Evolutionary conservation across 805 yeast genomes (phyloP), one percentile per base, ranked within the genome.

Genomic region (Barnettozyma sp.): DNA sequence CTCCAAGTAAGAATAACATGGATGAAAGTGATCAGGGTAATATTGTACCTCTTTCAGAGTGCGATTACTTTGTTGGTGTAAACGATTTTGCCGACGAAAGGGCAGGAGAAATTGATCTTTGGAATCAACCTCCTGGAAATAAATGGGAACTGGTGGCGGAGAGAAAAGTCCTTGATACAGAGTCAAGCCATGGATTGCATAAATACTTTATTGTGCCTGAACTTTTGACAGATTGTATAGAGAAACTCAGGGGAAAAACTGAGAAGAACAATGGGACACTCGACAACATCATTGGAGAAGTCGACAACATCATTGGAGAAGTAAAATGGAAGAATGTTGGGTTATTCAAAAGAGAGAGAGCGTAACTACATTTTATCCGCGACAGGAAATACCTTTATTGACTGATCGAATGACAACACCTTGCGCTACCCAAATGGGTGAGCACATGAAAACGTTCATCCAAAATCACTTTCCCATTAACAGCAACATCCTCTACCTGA

Each of bases 31-130:
- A 83, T 32, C 58, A 63, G 2, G 71, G 70, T 9, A 78, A 80
- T 44, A 59, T 84, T 4, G 57, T 66, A 54, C 62, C 2, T 56
- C 75, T 22, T 59, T 57, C 12, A 0, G 44, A 60, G 7, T 88
- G 97, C 60, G 78, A 81, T 42, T 87, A 70, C 49, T 72, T 73
- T 38, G 61, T 88, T 27, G 97, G 88, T 56, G 68, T 79, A 27
- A 58, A 67, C 30, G 63, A 66, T 38, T 65, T 70, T 2, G 65
- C 68, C n/a, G 66, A 71, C 43, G 9, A 41, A 1, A 69, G 63
- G 14, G 52, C 50, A 14, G 73, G 70, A 17, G 82, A 75, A 41
- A 49, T 43, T 14, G 30, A 34, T 17, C 31, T 47, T 17, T 36
- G 43, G 11, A 16, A 35, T 9, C n/a, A n/a, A n/a, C n/a, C n/a